phyloP scores from a whole-genome alignment of 2,329 filamentous ascomycete species.

The Aspergillus brasiliensis region DNA sequence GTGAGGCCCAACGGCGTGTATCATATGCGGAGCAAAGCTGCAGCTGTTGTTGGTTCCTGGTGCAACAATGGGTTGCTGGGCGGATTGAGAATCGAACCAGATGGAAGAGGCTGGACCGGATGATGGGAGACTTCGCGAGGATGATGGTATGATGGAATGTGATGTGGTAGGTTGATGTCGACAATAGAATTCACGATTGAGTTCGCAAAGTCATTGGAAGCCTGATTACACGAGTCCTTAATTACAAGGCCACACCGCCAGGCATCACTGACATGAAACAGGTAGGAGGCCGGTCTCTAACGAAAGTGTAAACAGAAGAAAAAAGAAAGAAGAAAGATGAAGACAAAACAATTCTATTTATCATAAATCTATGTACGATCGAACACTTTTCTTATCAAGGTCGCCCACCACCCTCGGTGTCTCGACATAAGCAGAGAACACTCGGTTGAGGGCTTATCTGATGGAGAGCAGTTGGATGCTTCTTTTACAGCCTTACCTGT shows the following conservation, averaged over 20 bases:
- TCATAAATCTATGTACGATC: slow-evolving; percentile 11
- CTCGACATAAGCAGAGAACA: not conserved
- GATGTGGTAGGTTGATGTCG: too few relatives aligned
- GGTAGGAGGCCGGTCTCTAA: too few relatives aligned
- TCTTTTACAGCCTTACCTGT: slow-evolving; percentile 43
- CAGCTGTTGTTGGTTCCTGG: not conserved
- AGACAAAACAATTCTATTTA: slow-evolving; percentile 1
- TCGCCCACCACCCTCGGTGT: slow-evolving; percentile 24
- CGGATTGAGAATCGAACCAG: not conserved
- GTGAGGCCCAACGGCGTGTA: not conserved
- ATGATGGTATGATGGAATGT: not conserved
- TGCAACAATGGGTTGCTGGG: not conserved
- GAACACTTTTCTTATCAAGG: slow-evolving; percentile 12
- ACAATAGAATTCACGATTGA: too few relatives aligned
- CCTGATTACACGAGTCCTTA: too few relatives aligned
- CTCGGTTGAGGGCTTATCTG: slow-evolving; percentile 29
- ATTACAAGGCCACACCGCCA: too few relatives aligned
- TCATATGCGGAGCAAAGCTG: not conserved
- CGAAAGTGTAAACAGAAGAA: too few relatives aligned
- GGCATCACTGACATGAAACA: too few relatives aligned
- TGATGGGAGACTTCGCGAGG: not conserved
- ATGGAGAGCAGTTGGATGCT: slow-evolving; percentile 49
- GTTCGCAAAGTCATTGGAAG: too few relatives aligned
- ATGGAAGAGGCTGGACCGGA: not conserved
- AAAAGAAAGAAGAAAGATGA: too few relatives aligned